A percentile compares a stretch with the other conserved stretches of the same genome.
Evolutionary conservation across 2,329 filamentous ascomycete genomes (phyloP).

Genomic region (Claviceps arundinis): DNA sequence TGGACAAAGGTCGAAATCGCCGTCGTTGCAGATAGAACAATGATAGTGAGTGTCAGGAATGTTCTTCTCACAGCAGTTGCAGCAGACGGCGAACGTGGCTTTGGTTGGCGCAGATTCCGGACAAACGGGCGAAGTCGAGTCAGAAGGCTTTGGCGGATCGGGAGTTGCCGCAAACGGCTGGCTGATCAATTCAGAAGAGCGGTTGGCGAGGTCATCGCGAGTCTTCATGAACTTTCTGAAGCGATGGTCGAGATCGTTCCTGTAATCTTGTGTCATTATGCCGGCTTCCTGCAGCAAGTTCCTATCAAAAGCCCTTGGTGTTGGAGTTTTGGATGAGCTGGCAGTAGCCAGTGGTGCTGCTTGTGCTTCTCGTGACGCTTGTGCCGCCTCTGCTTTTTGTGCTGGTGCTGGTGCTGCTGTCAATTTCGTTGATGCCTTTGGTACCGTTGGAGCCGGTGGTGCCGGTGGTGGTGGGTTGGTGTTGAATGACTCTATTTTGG

Average conservation of each 20-base stretch:
- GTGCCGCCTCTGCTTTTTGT: too few species aligned
- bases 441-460: too few species aligned
- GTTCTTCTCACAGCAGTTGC: slow-evolving; percentile 73
- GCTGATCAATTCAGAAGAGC: slow-evolving; percentile 3
- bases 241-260: slow-evolving; percentile 15
- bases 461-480: slow-evolving; percentile 8
- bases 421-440: too few species aligned
- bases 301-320: slow-evolving; percentile 16
- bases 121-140: not conserved
- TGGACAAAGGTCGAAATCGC: slow-evolving; percentile 88
- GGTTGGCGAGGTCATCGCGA: slow-evolving; percentile 7
- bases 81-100: slow-evolving; percentile 65
- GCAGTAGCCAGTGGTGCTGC: slow-evolving; percentile 3
- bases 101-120: not conserved
- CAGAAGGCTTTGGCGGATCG: not conserved
- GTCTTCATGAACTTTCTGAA: slow-evolving; percentile 15
- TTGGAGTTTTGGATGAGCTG: slow-evolving; percentile 8
- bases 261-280: slow-evolving; percentile 11
- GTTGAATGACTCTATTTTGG: not conserved
- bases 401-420: too few species aligned
- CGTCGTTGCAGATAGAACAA: slow-evolving; percentile 83
- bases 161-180: not conserved
- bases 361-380: too few species aligned
- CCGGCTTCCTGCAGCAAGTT: slow-evolving; percentile 15
- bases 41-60: slow-evolving; percentile 83